Evolutionary conservation across 306 rosid genomes (phyloP), one percentile per base, ranked within the genome.

Genomic region (Notholithocarpus densiflorus): DNA sequence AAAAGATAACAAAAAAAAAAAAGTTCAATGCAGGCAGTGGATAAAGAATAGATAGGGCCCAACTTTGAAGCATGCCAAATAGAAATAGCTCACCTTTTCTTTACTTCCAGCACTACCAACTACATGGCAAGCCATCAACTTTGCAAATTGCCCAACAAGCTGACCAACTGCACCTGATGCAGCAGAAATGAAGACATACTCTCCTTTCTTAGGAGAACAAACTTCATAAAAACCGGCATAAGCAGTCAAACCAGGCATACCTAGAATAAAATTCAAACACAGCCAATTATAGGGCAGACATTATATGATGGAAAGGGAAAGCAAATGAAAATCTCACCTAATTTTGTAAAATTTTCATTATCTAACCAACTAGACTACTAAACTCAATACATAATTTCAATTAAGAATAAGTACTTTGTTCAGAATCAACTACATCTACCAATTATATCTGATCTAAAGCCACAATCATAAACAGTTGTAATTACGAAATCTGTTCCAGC

Each of bases 151-250:
- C n/a, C 85, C 88, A 29, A 81, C 88, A 2, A 81, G 57, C 70
- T 84, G 83, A 57, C 88, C 88, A 10, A 81, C 77, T 7, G 82
- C 88, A 17, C 88, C 85, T 52, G 82, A 60, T 29, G 88, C 88
- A 0, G 82, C 79, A 18, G 85, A 84, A 54, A 81, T 19, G 43
- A 81, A 81, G 72, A 84, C 88, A 27, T 43, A 52, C 11, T 84
- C 85, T 61, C 85, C 85, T 59, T 81, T 77, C 68, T 81, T 81
- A 2, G 88, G 88, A 40, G 75, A 54, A 14, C 88, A 81, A 13
- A 81, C 53, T 68, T 84, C 72, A 7, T 77, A 12, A 37, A 84
- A 81, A 19, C 88, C 88, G 5, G 32, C 85, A 61, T 73, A 81
- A 26, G 88, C 83, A 8, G 85, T 84, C 83, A 84, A 1, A 15